Conservation (phyloP, 1,139 yeast genomes). For the Kodamaea plutei region DNA sequence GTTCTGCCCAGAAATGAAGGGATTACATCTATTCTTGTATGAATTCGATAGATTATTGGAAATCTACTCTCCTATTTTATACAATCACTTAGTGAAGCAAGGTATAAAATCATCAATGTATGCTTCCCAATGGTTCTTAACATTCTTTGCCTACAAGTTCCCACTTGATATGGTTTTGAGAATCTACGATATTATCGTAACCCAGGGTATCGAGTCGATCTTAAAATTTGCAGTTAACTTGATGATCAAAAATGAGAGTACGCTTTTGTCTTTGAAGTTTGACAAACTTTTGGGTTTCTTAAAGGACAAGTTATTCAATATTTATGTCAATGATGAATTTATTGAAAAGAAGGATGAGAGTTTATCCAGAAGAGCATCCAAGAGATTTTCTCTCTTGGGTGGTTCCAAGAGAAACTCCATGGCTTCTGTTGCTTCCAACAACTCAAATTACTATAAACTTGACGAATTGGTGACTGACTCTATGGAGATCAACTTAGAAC, state of each 20-base stretch:
- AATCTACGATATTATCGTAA: conserved; percentile 77
- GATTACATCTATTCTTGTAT: conserved; percentile 75
- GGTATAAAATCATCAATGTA: conserved; percentile 91
- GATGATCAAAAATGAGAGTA: conserved; percentile 61
- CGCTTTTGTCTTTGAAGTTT: conserved; percentile 58
- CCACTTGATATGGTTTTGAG: conserved; percentile 81
- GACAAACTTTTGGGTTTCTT: conserved; percentile 72
- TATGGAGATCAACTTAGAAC: conserved; percentile 64
- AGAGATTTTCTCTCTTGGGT: conserved; percentile 19
- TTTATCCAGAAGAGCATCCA: conserved; percentile 13
- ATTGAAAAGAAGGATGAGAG: conserved; percentile 19
- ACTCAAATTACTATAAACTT: conserved; percentile 47
- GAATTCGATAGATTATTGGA: conserved; percentile 86
- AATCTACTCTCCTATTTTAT: conserved; percentile 60
- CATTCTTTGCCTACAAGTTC: conserved; percentile 89
- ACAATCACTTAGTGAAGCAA: conserved; percentile 73
- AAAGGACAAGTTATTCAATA: conserved; percentile 73
- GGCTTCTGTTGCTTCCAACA: conserved; percentile 8
- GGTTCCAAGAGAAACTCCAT: conserved; percentile 16
- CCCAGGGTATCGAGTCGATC: conserved; percentile 85
- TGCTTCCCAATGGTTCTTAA: conserved; percentile 94
- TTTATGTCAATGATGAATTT: conserved; percentile 49
- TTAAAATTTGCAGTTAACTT: conserved; percentile 77
- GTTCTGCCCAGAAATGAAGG: conserved; percentile 89
- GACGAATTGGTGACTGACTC: conserved; percentile 80